These are phyloP conservation scores for Candida ipomoeae DNA, from an alignment of 805 yeast genomes.

Conservation along the genomic window DNA sequence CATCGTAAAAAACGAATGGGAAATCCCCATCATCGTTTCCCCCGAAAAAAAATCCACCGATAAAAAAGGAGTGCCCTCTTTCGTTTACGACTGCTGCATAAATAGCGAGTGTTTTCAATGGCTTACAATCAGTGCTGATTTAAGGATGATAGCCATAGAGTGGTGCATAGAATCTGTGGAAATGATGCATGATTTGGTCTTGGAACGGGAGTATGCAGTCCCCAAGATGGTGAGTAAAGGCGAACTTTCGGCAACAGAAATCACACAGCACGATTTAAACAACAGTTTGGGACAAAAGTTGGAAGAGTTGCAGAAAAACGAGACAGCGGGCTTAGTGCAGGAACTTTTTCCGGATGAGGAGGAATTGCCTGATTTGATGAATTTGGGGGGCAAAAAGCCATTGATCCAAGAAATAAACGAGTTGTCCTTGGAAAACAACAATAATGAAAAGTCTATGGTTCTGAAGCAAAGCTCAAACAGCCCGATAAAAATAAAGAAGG, in stretches of 20 bases:
- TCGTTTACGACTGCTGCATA: slow-evolving; percentile 77
- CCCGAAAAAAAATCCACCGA: slow-evolving; percentile 54
- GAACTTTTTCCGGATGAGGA: slow-evolving; percentile 24
- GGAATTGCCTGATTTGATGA: slow-evolving; percentile 28
- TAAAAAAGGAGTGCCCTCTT: slow-evolving; percentile 62
- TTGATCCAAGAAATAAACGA: slow-evolving; percentile 54
- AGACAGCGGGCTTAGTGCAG: slow-evolving; percentile 41
- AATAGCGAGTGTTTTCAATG: slow-evolving; percentile 60
- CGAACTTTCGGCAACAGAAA: slow-evolving; percentile 41
- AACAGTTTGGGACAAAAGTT: slow-evolving; percentile 34
- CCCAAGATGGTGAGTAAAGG: slow-evolving; percentile 80
- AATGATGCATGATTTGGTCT: slow-evolving; percentile 38
- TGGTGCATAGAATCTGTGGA: slow-evolving; percentile 85
- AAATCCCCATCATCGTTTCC: slow-evolving; percentile 74
- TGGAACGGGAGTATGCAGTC: slow-evolving; percentile 59
- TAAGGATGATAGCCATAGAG: slow-evolving; percentile 65
- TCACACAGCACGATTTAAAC: slow-evolving; percentile 42
- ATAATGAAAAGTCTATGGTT: neutral
- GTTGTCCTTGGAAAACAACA: slow-evolving; percentile 14
- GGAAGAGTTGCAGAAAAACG: slow-evolving; percentile 36
- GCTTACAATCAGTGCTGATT: slow-evolving; percentile 53
- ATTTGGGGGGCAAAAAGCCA: slow-evolving; percentile 29
- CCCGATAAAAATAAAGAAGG: too few species aligned
- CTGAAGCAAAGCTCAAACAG: too few species aligned
- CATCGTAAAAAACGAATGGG: slow-evolving; percentile 74